phyloP scores from a whole-genome alignment of 116 monocot species.

The Zostera marina region DNA sequence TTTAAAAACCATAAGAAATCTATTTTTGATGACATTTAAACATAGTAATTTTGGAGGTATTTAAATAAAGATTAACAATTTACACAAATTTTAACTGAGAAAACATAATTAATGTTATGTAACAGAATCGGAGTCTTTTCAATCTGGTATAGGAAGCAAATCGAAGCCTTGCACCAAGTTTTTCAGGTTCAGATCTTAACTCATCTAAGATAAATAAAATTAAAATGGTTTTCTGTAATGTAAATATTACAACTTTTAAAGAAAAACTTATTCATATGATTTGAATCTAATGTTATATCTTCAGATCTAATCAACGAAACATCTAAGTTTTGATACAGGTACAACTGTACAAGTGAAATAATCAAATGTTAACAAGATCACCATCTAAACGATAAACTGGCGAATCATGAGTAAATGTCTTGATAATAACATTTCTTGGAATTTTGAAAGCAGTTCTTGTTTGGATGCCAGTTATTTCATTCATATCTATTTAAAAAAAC shows the following conservation, averaged over 20 bases:
- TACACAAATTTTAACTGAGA: conserved; percentile 21
- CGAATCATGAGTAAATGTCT: conserved; percentile 7
- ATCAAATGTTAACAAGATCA: conserved; percentile 18
- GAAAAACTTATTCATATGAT: conserved; percentile 7
- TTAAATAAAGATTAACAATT: conserved; percentile 17
- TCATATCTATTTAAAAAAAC: conserved; percentile 1
- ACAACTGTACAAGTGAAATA: conserved; percentile 19
- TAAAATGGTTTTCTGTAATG: conserved; percentile 11
- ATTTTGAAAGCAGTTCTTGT: conserved; percentile 1
- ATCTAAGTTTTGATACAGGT: conserved; percentile 29
- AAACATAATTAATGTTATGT: conserved; percentile 21
- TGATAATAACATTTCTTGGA: not conserved
- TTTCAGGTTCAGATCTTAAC: conserved; percentile 38
- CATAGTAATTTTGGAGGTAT: conserved; percentile 4
- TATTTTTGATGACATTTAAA: conserved; percentile 1
- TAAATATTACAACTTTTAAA: conserved; percentile 10
- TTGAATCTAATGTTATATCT: conserved; percentile 13
- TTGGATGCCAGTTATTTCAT: not conserved
- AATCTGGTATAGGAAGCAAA: conserved; percentile 43
- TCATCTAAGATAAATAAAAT: conserved; percentile 27
- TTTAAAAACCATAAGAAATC: not conserved
- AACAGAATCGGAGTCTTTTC: conserved; percentile 27
- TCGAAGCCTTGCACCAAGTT: conserved; percentile 41
- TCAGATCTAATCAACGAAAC: conserved; percentile 21
- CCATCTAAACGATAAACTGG: not conserved